phyloP scores from a whole-genome alignment of 768 basidiomycete genomes.

The Hygrocybe punicea region DNA sequence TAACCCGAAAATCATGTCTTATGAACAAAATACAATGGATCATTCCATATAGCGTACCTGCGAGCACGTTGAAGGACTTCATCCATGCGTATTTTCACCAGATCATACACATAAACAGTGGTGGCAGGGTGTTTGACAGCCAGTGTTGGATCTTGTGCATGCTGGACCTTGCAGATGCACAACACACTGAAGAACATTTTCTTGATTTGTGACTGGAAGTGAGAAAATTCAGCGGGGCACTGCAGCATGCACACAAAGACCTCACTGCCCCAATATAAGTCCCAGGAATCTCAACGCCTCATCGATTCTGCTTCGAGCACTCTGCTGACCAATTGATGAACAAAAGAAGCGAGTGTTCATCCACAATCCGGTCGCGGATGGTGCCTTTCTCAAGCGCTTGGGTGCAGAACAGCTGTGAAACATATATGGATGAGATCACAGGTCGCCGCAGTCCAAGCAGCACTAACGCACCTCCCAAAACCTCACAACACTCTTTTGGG shows the following conservation, averaged over 20 bases:
- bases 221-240: neutral
- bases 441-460: neutral
- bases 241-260: neutral
- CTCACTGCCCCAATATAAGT: constrained; percentile 30
- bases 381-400: constrained; percentile 4
- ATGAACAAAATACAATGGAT: neutral
- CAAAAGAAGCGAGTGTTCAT: constrained; percentile 27
- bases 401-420: neutral
- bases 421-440: neutral
- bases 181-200: constrained; percentile 30
- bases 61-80: constrained; percentile 22
- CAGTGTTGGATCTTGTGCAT: constrained; percentile 21
- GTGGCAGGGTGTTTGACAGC: constrained; percentile 15
- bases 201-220: constrained; percentile 29
- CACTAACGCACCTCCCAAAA: constrained; percentile 19
- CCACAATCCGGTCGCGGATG: constrained; percentile 26
- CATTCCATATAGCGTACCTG: constrained; percentile 8
- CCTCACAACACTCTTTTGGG: constrained; percentile 20
- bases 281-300: constrained; percentile 21
- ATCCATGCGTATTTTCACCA: constrained; percentile 26
- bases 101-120: constrained; percentile 25
- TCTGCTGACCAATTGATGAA: constrained; percentile 25
- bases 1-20: constrained; percentile 15
- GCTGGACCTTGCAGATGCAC: constrained; percentile 29
- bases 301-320: constrained; percentile 19